Evolutionary conservation across 768 basidiomycete genomes (phyloP).

Genomic region (Mycena albidolilacea): DNA sequence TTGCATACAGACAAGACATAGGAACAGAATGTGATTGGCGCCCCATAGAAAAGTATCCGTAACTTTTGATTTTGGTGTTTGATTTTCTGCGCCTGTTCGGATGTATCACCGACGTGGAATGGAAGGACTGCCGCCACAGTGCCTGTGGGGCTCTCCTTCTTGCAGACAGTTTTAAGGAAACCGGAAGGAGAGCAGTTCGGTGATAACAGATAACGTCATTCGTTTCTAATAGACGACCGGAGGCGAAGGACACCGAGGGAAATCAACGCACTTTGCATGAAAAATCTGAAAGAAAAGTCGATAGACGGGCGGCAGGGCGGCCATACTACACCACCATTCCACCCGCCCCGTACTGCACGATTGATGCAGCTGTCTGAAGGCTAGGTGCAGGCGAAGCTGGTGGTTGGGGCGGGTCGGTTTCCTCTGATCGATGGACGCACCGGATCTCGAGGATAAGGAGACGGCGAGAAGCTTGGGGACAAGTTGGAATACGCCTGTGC

Average conservation of each 20-base stretch:
- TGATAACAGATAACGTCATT: constrained; percentile 20
- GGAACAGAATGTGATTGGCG: not conserved
- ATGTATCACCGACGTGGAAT: constrained; percentile 9
- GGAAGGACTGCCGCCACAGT: constrained; percentile 27
- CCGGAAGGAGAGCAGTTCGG: not conserved
- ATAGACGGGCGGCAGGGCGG: constrained; percentile 1
- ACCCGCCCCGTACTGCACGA: not conserved
- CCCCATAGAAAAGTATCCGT: not conserved
- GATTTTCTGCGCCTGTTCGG: not conserved
- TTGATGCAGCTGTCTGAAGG: constrained; percentile 8
- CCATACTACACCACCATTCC: constrained; percentile 6
- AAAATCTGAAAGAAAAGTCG: not conserved
- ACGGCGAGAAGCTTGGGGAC: not conserved
- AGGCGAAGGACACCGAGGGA: not conserved
- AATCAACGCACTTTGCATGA: not conserved
- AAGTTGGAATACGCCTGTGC: not conserved
- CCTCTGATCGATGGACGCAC: not conserved
- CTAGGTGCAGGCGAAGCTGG: not conserved
- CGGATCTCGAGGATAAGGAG: constrained; percentile 28
- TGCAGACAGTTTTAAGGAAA: constrained; percentile 1
- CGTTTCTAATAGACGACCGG: not conserved
- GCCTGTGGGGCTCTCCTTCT: not conserved
- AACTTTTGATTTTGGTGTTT: not conserved
- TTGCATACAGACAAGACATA: too few species aligned
- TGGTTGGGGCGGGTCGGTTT: not conserved